Base-by-base conservation (phyloP, 345 rosid genomes). In the Combretum micranthum region DNA sequence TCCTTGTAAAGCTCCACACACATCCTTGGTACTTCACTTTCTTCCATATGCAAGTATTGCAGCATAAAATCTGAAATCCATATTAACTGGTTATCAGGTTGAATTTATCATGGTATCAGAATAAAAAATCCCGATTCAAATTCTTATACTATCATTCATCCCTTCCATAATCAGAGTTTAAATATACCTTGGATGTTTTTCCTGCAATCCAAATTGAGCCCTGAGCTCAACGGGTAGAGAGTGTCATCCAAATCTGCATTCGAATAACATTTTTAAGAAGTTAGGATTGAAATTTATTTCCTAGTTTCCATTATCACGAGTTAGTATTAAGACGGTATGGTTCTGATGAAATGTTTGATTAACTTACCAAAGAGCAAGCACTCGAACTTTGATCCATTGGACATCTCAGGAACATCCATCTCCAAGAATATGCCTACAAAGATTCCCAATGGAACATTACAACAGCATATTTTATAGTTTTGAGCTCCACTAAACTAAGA, bases 241-340 rank as follows among this genome's bases (percentile, higher is more conserved):
- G 93, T 88, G 69, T 88, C 96, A 64, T 92, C 98, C 90, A 88
- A 46, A 71, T 92, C 98, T 91, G 76, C n/a, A 4, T 66, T 18
- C 57, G 14, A 15, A 42, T 11, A n/a, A 10, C 18, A 49, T 2
- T 15, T 49, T 16, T 15, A 49, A 7, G 12, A 12, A 3, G 4
- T 49, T 49, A 3, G 18, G n/a, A 3, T 0, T 3, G 21, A 21
- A 13, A 12, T 2, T 49, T 21, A 22, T 20, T 42, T 15, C 20
- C 23, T 15, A 17, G 17, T 39, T 19, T 21, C 23, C 10, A 43
- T 47, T 1, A 32, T 32, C 39, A 9, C 39, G 39, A 11, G 5
- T 32, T 7, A 1, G 9, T 25, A 4, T 46, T 12, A 17, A 1
- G 13, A 2, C 16, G 14, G 49, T 17, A 15, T 17, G 49, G 16